A percentile compares a stretch with the other conserved stretches of the same genome.
phyloP scores from a whole-genome alignment of 345 rosid genomes.

The Psidium guajava region DNA sequence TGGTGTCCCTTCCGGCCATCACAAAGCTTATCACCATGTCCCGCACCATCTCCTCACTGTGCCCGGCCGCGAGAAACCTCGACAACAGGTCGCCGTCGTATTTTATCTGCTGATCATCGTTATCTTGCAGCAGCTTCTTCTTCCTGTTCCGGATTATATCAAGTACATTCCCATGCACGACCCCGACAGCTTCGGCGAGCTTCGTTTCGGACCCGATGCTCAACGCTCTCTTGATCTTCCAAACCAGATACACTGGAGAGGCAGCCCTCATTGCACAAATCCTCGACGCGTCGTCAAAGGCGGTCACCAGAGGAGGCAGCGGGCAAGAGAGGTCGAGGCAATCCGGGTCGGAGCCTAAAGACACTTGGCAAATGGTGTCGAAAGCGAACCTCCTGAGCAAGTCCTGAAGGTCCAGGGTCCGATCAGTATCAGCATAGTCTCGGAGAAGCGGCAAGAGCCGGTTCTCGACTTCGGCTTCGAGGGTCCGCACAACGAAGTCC shows the following conservation, averaged over 20 bases:
- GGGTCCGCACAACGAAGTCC: conserved; percentile 37
- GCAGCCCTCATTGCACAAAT: conserved; percentile 47
- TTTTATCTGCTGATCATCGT: background rate
- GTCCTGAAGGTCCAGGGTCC: conserved; percentile 45
- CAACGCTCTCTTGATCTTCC: conserved; percentile 53
- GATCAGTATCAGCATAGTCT: conserved; percentile 5
- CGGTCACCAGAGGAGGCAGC: conserved; percentile 24
- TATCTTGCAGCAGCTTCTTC: conserved; percentile 3
- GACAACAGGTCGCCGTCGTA: conserved; percentile 33
- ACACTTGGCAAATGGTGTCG: conserved; percentile 36
- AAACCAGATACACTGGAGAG: conserved; percentile 33
- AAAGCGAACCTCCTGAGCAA: conserved; percentile 46
- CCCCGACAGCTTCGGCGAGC: conserved; percentile 27
- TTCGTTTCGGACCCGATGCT: conserved; percentile 50
- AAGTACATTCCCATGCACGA: conserved; percentile 18
- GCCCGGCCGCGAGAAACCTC: conserved; percentile 28
- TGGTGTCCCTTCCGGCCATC: conserved; percentile 44
- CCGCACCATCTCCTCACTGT: conserved; percentile 33
- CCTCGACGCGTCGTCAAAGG: conserved; percentile 44
- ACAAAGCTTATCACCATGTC: conserved; percentile 42
- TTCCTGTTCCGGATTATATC: conserved; percentile 33
- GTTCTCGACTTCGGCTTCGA: conserved; percentile 38
- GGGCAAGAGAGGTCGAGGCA: conserved; percentile 37
- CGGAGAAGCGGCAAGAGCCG: conserved; percentile 45
- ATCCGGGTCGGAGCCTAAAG: conserved; percentile 43